Evolutionary conservation across 352 stramenopile genomes (phyloP), one percentile per base, ranked within the genome.

Genomic region (Globisporangium spiculum): DNA sequence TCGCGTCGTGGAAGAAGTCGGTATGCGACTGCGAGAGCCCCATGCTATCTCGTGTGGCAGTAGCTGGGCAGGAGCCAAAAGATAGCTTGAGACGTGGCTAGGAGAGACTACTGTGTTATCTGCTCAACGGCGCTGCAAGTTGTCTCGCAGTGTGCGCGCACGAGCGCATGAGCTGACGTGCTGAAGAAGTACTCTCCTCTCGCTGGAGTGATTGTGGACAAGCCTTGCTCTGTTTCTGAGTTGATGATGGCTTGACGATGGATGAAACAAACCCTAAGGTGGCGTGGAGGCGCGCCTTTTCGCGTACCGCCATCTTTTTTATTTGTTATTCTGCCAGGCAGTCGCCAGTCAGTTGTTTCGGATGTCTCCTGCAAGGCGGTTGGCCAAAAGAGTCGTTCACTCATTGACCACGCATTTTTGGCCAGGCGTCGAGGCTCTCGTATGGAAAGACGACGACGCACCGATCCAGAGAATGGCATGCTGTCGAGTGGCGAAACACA

Each of bases 1-100:
- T 72, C 24, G 63, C 65, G 14, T 74, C 68, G 34, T 70, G 72
- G 69, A 90, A 88, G 67, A 90, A 78, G 50, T 73, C 71, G 55
- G 77, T 71, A 52, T 86, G 76, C 36, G 81, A 87, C 61, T 90
- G 79, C 34, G 73, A 67, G 44, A 77, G 61, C 2, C 81, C 81
- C 81, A 90, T 88, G 1, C 16, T 48, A 9, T 7, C 14, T 7
- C 4, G 16, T n/a, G 14, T n/a, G 14, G 41, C 14, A 44, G 41
- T 16, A n/a, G 14, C 41, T 48, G 41, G 14, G 16, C 41, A 48
- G 41, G 41, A n/a, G 41, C 41, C 16, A 44, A 44, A 12, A 44
- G 36, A 18, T 3, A 44, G 36, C 36, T 44, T 44, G 36, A 18
- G 41, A 48, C 4, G 16, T n/a, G 41, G 16, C 41, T n/a, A 48